Conservation (phyloP, 2,329 filamentous ascomycete species). For the Ciborinia camelliae region DNA sequence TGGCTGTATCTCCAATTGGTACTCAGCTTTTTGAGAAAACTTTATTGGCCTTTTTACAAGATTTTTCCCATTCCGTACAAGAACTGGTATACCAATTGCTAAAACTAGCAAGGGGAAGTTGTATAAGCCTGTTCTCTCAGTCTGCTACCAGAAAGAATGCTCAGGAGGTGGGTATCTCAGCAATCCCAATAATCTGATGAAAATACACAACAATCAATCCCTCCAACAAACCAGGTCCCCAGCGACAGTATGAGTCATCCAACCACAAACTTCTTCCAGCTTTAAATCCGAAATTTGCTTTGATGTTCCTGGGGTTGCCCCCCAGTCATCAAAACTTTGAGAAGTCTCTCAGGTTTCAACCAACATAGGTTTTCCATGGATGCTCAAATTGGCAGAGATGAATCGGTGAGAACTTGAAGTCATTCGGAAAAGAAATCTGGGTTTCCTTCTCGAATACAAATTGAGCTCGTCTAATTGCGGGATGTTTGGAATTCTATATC, state of each 20-base stretch:
- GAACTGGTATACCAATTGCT: too few species aligned
- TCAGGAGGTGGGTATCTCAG: too few species aligned
- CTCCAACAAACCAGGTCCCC: too few species aligned
- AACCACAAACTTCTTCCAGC: neutral
- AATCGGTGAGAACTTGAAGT: neutral
- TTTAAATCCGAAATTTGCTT: neutral
- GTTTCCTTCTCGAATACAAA: neutral
- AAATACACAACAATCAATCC: neutral
- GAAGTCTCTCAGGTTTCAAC: neutral
- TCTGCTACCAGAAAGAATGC: too few species aligned
- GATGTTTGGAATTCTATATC: neutral
- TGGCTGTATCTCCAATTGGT: too few species aligned
- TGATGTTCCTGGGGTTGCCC: neutral
- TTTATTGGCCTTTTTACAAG: too few species aligned
- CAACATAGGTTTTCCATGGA: neutral
- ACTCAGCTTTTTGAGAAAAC: too few species aligned
- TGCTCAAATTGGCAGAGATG: neutral
- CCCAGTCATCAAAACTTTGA: neutral
- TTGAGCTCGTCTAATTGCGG: neutral
- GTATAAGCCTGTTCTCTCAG: neutral
- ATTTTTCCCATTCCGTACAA: too few species aligned
- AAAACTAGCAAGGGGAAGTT: too few species aligned
- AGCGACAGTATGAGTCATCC: neutral
- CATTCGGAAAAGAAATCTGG: neutral
- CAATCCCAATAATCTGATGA: neutral